A percentile compares a stretch with the other conserved stretches of the same genome.
These are phyloP conservation scores for Globisporangium iwayamae DNA, from an alignment of 352 stramenopile species.

Conservation along the genomic window DNA sequence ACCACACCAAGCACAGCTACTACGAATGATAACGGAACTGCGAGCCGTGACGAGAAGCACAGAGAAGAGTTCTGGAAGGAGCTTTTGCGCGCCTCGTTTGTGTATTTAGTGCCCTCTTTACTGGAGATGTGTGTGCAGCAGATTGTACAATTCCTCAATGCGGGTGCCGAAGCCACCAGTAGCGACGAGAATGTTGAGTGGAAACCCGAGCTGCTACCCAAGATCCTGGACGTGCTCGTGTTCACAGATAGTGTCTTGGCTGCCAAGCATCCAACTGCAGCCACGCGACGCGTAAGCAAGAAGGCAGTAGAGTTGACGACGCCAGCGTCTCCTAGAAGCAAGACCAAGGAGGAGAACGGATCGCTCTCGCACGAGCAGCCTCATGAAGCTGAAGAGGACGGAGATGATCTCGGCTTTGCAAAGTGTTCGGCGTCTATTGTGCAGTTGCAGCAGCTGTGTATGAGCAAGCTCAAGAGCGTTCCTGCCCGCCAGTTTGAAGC, in stretches of 20 bases:
- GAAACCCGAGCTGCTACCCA: slow-evolving; percentile 19
- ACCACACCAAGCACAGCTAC: neutral
- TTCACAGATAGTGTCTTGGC: slow-evolving; percentile 58
- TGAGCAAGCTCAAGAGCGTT: slow-evolving; percentile 48
- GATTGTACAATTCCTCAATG: slow-evolving; percentile 30
- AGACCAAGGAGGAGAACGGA: neutral
- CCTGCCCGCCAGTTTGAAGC: slow-evolving; percentile 49
- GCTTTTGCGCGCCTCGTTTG: slow-evolving; percentile 58
- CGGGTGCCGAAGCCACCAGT: neutral
- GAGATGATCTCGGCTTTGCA: slow-evolving; percentile 11
- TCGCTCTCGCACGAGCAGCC: neutral
- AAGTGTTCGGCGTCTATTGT: slow-evolving; percentile 19
- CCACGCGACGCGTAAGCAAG: slow-evolving; percentile 14
- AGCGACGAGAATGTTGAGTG: slow-evolving; percentile 1
- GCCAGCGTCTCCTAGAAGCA: neutral
- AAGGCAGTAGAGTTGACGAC: slow-evolving; percentile 9
- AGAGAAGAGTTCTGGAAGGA: slow-evolving; percentile 60
- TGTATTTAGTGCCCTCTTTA: slow-evolving; percentile 69
- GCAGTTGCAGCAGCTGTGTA: slow-evolving; percentile 48
- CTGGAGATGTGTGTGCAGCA: slow-evolving; percentile 57
- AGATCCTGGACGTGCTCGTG: slow-evolving; percentile 44
- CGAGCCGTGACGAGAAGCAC: neutral
- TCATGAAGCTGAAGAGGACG: neutral
- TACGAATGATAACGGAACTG: neutral
- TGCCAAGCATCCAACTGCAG: slow-evolving; percentile 27